These are phyloP conservation scores for Carpinus fangiana DNA, from an alignment of 306 rosid species.

Conservation along the genomic window DNA sequence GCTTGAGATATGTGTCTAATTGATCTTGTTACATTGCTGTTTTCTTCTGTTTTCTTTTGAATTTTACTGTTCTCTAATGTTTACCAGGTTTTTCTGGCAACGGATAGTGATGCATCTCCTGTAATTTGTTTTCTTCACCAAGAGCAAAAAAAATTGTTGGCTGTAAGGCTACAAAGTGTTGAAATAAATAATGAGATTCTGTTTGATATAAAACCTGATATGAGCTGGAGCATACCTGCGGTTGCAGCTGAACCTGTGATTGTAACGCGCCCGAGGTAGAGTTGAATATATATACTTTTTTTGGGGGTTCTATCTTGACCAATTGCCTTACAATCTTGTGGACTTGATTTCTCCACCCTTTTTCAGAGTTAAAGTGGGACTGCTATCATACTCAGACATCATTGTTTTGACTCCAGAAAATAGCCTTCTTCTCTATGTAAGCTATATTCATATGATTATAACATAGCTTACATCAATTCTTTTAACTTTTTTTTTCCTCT, in stretches of 20 bases:
- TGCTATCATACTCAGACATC: constrained; percentile 75
- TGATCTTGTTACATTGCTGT: background rate
- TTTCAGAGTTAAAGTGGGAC: constrained; percentile 73
- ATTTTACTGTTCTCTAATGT: constrained; percentile 33
- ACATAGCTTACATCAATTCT: constrained; percentile 16
- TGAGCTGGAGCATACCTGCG: constrained; percentile 95
- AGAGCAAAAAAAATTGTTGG: constrained; percentile 79
- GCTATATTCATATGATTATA: constrained; percentile 33
- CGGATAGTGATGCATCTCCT: constrained; percentile 79
- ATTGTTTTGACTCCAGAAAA: constrained; percentile 82
- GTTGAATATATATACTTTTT: background rate
- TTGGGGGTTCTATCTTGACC: background rate
- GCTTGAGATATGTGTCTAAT: constrained; percentile 15
- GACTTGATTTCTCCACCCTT: constrained; percentile 28
- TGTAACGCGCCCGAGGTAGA: constrained; percentile 86
- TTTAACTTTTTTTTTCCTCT: constrained; percentile 19
- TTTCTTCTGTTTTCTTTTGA: constrained; percentile 21
- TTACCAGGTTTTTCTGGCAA: constrained; percentile 80
- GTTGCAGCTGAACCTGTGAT: constrained; percentile 83
- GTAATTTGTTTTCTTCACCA: constrained; percentile 88
- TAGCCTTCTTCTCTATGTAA: constrained; percentile 87
- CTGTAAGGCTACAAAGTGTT: constrained; percentile 78
- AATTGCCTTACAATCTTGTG: constrained; percentile 19
- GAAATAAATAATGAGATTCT: constrained; percentile 85
- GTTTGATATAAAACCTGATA: constrained; percentile 83